Base-by-base conservation (phyloP, 768 basidiomycete genomes). In the Leucosporidium yakuticum region DNA sequence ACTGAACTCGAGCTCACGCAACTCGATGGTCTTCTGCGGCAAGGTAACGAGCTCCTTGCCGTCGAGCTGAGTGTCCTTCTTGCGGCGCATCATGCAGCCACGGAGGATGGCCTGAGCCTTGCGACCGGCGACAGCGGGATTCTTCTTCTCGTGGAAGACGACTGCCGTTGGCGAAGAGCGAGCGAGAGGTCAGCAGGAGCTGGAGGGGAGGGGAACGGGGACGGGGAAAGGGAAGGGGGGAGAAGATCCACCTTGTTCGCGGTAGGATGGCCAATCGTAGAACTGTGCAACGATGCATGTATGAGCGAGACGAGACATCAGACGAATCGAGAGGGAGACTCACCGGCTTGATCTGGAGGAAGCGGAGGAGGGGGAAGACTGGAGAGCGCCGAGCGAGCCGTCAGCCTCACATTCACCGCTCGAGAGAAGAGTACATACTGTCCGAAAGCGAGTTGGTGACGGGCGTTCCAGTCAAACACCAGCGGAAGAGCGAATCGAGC, bases 371-470 rank as follows among this genome's bases (percentile, higher is more conserved):
- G 11, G 87, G 85, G 62, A 95, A 83, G 48, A 98, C 81, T 8
- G 92, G 88, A 75, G 85, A 95, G 9, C 97, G 39, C 34, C n/a
- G 59, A 60, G 19, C 1, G 32, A 25, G 32, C 32, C 6, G 55
- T 60, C 27, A 47, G 59, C 25, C 17, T 29, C 39, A 17, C 2
- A 29, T 9, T 8, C 19, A n/a, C 2, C 20, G 8, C 11, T 14
- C 11, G 44, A n/a, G 1, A 48, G 27, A 2, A 15, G 39, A 27
- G n/a, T 5, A 58, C 57, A 11, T 19, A 60, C 59, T 80, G 73
- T 99, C 95, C 56, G 87, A 86, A 23, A 97, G 88, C 60, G 82
- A 88, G 80, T 98, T 98, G 82, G 95, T 88, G 56, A 76, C 27
- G 11, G 67, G 65, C 44, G 89, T 89, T 44, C 88, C 92, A 60